Percentiles rank a stretch among this genome's conserved stretches.
These are phyloP conservation scores for Cyberlindnera maritima DNA, from an alignment of 805 yeast species.

Conservation along the genomic window DNA sequence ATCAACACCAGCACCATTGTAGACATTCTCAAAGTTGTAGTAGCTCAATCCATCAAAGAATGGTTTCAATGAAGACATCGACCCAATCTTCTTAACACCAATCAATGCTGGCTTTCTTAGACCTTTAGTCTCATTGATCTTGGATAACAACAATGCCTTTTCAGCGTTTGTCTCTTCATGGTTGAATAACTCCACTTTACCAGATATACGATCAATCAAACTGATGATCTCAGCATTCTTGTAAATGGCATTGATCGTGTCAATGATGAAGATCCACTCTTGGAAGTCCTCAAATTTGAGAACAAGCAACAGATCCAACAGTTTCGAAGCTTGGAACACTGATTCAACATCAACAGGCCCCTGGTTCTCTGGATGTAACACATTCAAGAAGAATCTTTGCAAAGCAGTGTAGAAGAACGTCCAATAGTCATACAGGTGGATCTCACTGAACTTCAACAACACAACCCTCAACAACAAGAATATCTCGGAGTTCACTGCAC, in stretches of 20 bases:
- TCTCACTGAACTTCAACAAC: slow-evolving; percentile 56
- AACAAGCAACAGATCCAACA: slow-evolving; percentile 71
- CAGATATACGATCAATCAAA: slow-evolving; percentile 26
- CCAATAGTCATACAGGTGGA: slow-evolving; percentile 72
- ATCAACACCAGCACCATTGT: slow-evolving; percentile 46
- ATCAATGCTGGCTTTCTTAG: slow-evolving; percentile 34
- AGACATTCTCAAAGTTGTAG: slow-evolving; percentile 62
- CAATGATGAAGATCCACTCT: slow-evolving; percentile 85
- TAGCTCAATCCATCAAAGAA: slow-evolving; percentile 68
- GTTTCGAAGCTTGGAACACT: slow-evolving; percentile 63
- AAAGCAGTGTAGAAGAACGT: slow-evolving; percentile 60
- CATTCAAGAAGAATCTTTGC: slow-evolving; percentile 44
- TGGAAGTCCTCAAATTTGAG: slow-evolving; percentile 76
- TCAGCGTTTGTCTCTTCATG: slow-evolving; percentile 26
- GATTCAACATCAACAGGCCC: slow-evolving; percentile 38
- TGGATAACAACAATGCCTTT: slow-evolving; percentile 16
- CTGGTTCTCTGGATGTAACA: slow-evolving; percentile 30
- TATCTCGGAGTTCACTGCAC: slow-evolving; percentile 38
- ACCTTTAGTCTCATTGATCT: slow-evolving; percentile 19
- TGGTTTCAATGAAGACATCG: slow-evolving; percentile 48
- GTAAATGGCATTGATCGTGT: slow-evolving; percentile 57
- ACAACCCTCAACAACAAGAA: slow-evolving; percentile 63
- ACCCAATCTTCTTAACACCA: slow-evolving; percentile 39
- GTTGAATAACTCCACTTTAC: slow-evolving; percentile 14
- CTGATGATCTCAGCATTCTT: slow-evolving; percentile 31